These are phyloP conservation scores for Serendipita indica DNA, from an alignment of 768 basidiomycete species.

Conservation along the genomic window DNA sequence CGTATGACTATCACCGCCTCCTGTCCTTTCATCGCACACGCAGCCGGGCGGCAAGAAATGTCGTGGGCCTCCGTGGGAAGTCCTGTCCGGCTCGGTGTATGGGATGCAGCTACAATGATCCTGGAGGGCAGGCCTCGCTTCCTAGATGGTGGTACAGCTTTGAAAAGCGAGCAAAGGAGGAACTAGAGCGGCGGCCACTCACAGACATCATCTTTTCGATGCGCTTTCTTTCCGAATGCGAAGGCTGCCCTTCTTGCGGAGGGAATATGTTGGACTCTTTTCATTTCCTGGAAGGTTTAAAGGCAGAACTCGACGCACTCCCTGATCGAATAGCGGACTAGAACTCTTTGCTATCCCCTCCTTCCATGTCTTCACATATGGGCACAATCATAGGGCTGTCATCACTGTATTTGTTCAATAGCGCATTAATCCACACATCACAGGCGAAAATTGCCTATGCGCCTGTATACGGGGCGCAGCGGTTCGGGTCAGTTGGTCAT, in stretches of 20 bases:
- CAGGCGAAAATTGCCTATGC: neutral
- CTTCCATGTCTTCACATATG: neutral
- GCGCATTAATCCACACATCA: neutral
- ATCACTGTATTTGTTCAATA: constrained; percentile 2
- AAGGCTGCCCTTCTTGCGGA: constrained; percentile 46
- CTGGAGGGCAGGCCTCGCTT: constrained; percentile 12
- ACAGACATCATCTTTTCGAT: constrained; percentile 46
- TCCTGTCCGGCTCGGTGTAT: constrained; percentile 36
- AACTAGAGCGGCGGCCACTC: constrained; percentile 40
- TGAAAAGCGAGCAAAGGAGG: constrained; percentile 39
- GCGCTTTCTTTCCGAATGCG: constrained; percentile 38
- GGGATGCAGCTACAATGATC: constrained; percentile 43
- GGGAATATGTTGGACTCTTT: constrained; percentile 51
- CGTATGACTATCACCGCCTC: constrained; percentile 52
- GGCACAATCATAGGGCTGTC: neutral
- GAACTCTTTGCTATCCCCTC: neutral
- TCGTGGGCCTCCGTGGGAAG: constrained; percentile 33
- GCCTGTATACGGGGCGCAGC: neutral
- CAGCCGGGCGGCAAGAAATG: constrained; percentile 31
- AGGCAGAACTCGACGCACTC: constrained; percentile 40
- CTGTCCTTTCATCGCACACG: constrained; percentile 45
- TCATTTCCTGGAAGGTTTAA: constrained; percentile 39
- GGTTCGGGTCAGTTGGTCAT: neutral
- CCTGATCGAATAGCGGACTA: constrained; percentile 26
- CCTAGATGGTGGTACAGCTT: constrained; percentile 63